Conservation (phyloP, 164 flowering plant species). For the Annona cherimola region DNA sequence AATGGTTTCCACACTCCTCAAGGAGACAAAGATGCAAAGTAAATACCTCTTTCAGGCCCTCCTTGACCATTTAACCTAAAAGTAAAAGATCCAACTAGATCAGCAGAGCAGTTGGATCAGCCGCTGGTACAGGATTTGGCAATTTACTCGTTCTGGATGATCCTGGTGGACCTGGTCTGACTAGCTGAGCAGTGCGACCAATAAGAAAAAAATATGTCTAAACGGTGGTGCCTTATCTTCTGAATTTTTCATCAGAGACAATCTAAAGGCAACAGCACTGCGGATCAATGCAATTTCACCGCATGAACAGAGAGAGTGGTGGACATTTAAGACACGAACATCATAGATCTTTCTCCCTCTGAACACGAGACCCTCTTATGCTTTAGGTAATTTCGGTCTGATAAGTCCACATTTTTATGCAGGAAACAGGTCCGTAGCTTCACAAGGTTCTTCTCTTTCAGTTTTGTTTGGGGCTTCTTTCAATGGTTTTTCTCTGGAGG, state of each 20-base stretch:
- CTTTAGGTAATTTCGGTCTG: no score
- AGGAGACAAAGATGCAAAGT: slow-evolving; percentile 71
- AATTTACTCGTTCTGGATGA: background rate
- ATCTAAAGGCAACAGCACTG: background rate
- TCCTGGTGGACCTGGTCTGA: background rate
- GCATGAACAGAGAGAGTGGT: background rate
- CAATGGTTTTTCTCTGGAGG: slow-evolving; percentile 24
- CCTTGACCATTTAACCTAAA: background rate
- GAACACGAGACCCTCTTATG: background rate
- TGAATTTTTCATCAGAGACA: background rate
- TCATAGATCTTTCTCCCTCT: background rate
- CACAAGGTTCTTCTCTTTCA: slow-evolving; percentile 11
- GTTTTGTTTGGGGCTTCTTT: slow-evolving; percentile 20
- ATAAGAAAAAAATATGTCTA: background rate
- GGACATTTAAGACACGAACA: background rate
- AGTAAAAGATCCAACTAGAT: background rate
- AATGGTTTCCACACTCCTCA: slow-evolving; percentile 70
- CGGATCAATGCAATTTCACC: background rate
- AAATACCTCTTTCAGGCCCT: background rate
- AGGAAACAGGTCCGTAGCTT: slow-evolving; percentile 35
- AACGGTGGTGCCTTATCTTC: background rate
- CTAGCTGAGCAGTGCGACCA: background rate
- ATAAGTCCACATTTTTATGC: slow-evolving; percentile 11
- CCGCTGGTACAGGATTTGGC: no score
- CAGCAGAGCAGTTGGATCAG: background rate